Base-by-base conservation (phyloP, 495 filamentous ascomycete genomes). In the Neurospora pannonica region DNA sequence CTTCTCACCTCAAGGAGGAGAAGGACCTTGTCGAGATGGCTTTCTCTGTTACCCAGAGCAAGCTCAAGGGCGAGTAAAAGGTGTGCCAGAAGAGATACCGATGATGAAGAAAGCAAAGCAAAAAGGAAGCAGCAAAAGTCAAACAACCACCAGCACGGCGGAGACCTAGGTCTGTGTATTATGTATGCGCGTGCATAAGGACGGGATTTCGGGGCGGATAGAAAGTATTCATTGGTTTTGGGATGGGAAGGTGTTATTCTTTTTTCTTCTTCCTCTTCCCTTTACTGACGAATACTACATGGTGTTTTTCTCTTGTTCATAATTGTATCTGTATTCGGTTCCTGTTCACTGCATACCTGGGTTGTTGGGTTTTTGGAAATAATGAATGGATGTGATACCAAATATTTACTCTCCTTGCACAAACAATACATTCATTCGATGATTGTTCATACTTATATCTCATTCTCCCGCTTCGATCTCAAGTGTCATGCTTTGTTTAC, bases 1-100 rank as follows among this genome's bases (percentile, higher is more conserved):
- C 87, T 38, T 89, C 86, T 71, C 96, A 99, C 84, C 82, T 91
- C 78, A 97, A 97, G 89, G 96, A 99, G 87, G 96, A 99, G 87
- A 87, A 93, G 83, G 93, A 97, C 28, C 82, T 99, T 76, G 83
- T 99, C 77, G 88, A 96, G 82, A 89, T 88, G 83, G 96, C 89
- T 60, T 89, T 90, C 75, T 78, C 77, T 21, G 86, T 89, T 10
- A 87, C 80, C 71, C 90, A 92, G 81, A 89, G 91, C 76, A 91
- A 92, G 83, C 83, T 92, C 28, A 92, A 92, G 85, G 90, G 90
- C 71, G 89, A 91, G 84, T 92, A 88, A 72, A 79, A n/a, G 70
- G 70, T 40, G 54, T 40, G 70, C 21, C 38, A 71, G 48, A 71
- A 54, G 43, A 28, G 54, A 67, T 19, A 15, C 6, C 54, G 54